Conservation (phyloP, 805 yeast genomes). For the Saccharomycopsis javanensis region DNA sequence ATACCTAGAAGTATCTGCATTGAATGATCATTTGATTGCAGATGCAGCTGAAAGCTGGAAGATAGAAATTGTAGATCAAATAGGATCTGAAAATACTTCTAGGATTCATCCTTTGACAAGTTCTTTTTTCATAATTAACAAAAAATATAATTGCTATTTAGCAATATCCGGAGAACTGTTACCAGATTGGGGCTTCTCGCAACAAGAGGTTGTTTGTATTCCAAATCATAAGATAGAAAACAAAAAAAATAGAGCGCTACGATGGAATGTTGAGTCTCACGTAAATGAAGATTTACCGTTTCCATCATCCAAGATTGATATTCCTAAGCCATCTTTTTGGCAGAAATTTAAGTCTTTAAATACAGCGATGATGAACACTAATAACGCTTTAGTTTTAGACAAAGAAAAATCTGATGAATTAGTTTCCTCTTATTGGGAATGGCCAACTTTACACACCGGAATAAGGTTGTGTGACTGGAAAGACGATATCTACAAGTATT, state of each 20-base stretch:
- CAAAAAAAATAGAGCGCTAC: constrained; percentile 64
- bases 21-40: constrained; percentile 54
- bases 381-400: constrained; percentile 72
- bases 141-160: constrained; percentile 66
- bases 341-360: constrained; percentile 65
- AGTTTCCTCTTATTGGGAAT: constrained; percentile 72
- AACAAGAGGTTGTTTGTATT: constrained; percentile 85
- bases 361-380: constrained; percentile 80
- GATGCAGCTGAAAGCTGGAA: constrained; percentile 70
- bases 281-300: constrained; percentile 46
- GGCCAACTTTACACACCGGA: constrained; percentile 71
- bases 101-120: constrained; percentile 76
- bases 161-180: constrained; percentile 71
- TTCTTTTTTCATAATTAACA: constrained; percentile 63
- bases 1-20: constrained; percentile 58
- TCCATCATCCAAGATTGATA: constrained; percentile 43
- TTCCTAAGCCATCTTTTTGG: constrained; percentile 67
- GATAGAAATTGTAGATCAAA: constrained; percentile 55
- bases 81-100: constrained; percentile 40
- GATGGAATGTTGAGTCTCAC: constrained; percentile 80
- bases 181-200: constrained; percentile 98
- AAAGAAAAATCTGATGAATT: constrained; percentile 59
- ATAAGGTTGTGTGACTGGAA: constrained; percentile 69
- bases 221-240: constrained; percentile 54
- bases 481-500: constrained; percentile 47